Percentiles rank a stretch among this genome's conserved stretches.
Evolutionary conservation across 2,329 filamentous ascomycete species (phyloP).

Genomic region (Colletotrichum graminicola): DNA sequence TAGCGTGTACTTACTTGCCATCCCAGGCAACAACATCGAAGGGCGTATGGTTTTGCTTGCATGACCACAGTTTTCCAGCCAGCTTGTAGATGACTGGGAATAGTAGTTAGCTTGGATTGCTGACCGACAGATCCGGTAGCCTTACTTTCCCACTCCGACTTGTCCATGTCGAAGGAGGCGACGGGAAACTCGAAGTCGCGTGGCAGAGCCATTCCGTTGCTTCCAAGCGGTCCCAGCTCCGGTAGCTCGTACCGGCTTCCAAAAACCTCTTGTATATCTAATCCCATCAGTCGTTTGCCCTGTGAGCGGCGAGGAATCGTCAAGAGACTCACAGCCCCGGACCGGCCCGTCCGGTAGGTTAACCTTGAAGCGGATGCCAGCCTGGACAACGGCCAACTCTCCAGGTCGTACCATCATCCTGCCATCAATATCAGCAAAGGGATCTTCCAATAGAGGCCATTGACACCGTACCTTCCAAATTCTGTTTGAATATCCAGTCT

Average conservation of each 20-base stretch:
- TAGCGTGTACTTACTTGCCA: conserved; percentile 65
- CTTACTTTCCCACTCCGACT: conserved; percentile 44
- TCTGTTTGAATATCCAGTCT: conserved; percentile 75
- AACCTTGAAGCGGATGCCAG: conserved; percentile 73
- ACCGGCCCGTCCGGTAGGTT: conserved; percentile 66
- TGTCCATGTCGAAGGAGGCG: conserved; percentile 60
- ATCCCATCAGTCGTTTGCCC: conserved; percentile 22
- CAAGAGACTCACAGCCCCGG: conserved; percentile 59
- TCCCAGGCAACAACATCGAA: conserved; percentile 78
- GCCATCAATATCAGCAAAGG: conserved; percentile 5
- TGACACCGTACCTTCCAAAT: conserved; percentile 61
- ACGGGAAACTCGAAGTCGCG: conserved; percentile 74
- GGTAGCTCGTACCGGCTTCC: conserved; percentile 73
- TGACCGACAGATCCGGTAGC: neutral
- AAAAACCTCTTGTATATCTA: conserved; percentile 72
- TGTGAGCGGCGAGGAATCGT: neutral
- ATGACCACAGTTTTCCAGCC: conserved; percentile 68
- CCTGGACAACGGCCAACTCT: conserved; percentile 73
- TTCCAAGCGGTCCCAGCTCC: conserved; percentile 74
- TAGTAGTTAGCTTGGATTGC: conserved; percentile 13
- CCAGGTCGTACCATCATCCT: conserved; percentile 68
- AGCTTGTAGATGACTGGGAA: conserved; percentile 68
- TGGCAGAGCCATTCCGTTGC: conserved; percentile 72
- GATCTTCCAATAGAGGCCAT: conserved; percentile 39
- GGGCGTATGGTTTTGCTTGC: conserved; percentile 70